phyloP scores from a whole-genome alignment of 73 alveolate species.

The Tetrahymena elliotti region DNA sequence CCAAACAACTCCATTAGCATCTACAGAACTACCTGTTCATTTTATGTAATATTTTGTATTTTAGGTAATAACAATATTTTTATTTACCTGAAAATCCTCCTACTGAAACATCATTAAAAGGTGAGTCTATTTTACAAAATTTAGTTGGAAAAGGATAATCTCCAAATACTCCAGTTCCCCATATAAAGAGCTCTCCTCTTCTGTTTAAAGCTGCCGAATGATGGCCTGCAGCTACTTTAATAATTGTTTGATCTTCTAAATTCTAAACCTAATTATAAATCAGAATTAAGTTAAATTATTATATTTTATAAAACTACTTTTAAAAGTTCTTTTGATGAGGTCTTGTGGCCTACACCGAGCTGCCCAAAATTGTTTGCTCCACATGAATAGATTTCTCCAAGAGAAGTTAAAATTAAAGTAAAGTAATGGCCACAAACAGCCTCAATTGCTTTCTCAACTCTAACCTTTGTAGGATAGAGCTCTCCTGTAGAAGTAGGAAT shows the following conservation, averaged over 20 bases:
- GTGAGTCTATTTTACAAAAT: not conserved
- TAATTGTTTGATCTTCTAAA: conserved; percentile 38
- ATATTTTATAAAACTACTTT: not conserved
- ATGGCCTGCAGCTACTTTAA: conserved; percentile 45
- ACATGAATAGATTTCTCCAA: conserved; percentile 45
- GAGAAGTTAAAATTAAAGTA: conserved; percentile 37
- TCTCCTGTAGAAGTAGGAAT: conserved; percentile 38
- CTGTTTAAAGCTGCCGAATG: conserved; percentile 44
- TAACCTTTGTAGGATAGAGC: not conserved
- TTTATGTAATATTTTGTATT: not conserved
- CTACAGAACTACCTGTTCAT: conserved; percentile 4
- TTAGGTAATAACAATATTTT: not conserved
- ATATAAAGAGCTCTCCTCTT: conserved; percentile 18
- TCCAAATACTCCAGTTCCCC: conserved; percentile 58
- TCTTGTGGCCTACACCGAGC: conserved; percentile 58
- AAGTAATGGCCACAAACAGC: conserved; percentile 54
- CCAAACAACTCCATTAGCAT: conserved; percentile 12
- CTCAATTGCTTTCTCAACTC: conserved; percentile 21
- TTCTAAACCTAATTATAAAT: conserved; percentile 14
- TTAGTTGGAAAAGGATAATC: conserved; percentile 13
- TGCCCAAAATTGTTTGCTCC: conserved; percentile 64
- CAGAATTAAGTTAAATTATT: not conserved
- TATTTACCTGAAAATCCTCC: conserved; percentile 18
- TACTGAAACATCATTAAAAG: conserved; percentile 11
- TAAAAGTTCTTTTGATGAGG: conserved; percentile 5